Evolutionary conservation across 2,329 filamentous ascomycete species (phyloP).

Genomic region (Fusarium oligoseptatum): DNA sequence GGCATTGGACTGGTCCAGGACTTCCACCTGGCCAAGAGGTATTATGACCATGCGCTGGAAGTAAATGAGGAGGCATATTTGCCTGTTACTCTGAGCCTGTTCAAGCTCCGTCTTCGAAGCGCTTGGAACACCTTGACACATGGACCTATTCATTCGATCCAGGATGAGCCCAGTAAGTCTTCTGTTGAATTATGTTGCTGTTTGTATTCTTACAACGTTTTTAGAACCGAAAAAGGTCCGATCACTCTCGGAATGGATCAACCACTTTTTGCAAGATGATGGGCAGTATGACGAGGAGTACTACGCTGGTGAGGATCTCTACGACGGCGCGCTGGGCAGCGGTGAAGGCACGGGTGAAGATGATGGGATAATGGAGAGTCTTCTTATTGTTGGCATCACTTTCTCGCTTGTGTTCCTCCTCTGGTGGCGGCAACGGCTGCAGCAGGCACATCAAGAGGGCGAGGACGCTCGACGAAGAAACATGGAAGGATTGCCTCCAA

Average conservation of each 20-base stretch:
- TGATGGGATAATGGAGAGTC: constrained; percentile 84
- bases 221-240: constrained; percentile 78
- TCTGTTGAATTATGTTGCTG: background rate
- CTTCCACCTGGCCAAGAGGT: constrained; percentile 95
- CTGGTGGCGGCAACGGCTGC: constrained; percentile 82
- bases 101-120: constrained; percentile 86
- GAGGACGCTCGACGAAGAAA: constrained; percentile 51
- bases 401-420: constrained; percentile 81
- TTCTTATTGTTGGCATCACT: constrained; percentile 85
- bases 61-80: constrained; percentile 95
- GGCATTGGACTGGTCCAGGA: constrained; percentile 93
- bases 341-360: constrained; percentile 75
- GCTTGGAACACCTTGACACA: constrained; percentile 95
- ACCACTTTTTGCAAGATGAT: constrained; percentile 83
- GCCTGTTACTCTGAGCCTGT: constrained; percentile 87
- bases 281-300: constrained; percentile 74
- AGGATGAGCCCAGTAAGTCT: constrained; percentile 85
- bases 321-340: constrained; percentile 68
- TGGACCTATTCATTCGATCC: constrained; percentile 92
- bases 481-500: constrained; percentile 47
- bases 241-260: constrained; percentile 87
- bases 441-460: constrained; percentile 64
- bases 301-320: constrained; percentile 64
- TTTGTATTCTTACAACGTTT: constrained; percentile 46
- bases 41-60: constrained; percentile 92